These are phyloP conservation scores for Leishmania tarentolae DNA, from an alignment of 208 protist species.

Conservation along the genomic window DNA sequence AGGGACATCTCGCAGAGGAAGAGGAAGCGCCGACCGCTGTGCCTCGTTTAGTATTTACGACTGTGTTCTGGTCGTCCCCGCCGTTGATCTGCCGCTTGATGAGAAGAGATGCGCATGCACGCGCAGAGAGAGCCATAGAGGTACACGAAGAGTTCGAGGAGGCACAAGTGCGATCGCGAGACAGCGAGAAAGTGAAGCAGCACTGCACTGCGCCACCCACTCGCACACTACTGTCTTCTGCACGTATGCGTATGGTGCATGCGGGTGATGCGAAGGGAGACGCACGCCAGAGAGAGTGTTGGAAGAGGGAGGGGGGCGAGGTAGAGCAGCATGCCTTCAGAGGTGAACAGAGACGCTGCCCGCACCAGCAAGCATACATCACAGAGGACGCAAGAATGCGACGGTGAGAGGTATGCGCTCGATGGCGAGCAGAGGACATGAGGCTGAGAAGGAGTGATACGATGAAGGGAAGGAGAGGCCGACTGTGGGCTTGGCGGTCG, in stretches of 20 bases:
- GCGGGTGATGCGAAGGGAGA: background rate
- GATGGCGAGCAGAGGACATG: background rate
- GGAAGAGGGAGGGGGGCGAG: background rate
- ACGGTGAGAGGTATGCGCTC: background rate
- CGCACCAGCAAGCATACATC: background rate
- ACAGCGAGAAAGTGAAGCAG: background rate
- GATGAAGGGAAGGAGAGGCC: background rate
- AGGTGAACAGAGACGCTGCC: background rate
- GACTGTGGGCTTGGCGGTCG: background rate
- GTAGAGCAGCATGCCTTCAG: background rate
- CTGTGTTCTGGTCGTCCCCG: background rate
- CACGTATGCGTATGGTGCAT: background rate
- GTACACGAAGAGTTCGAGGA: background rate
- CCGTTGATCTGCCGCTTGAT: background rate
- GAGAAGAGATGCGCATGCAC: background rate
- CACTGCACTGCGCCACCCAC: background rate
- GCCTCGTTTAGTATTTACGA: background rate
- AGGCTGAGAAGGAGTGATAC: background rate
- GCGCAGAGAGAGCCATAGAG: background rate
- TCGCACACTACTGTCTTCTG: background rate
- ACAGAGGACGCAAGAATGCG: background rate
- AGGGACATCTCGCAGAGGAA: constrained; percentile 63
- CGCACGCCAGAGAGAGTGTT: background rate
- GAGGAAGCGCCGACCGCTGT: background rate
- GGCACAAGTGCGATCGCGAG: background rate